Evolutionary conservation across 345 rosid genomes (phyloP).

Genomic region (Brassica napus): DNA sequence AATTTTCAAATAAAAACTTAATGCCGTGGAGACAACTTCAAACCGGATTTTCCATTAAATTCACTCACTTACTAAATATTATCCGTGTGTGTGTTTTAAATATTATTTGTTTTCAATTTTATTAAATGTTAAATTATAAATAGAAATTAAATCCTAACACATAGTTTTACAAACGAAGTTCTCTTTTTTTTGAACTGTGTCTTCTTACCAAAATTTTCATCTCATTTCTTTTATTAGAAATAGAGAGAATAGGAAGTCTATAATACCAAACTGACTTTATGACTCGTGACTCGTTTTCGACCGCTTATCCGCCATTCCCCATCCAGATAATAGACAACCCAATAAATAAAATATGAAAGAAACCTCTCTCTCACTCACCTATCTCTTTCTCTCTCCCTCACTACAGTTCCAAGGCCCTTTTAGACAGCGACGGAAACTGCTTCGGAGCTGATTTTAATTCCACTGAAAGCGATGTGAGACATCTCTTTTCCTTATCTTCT

Average conservation of each 20-base stretch:
- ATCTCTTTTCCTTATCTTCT: constrained; percentile 27
- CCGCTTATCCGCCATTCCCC: background rate
- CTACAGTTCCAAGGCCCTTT: background rate
- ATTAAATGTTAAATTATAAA: no score
- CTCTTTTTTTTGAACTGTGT: background rate
- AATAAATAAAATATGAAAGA: background rate
- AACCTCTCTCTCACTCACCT: background rate
- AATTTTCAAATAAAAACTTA: no score
- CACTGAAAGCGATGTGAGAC: constrained; percentile 21
- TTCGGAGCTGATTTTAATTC: background rate
- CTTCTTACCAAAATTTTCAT: background rate
- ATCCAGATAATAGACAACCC: background rate
- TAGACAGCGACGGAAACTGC: constrained; percentile 23
- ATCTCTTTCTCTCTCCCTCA: background rate
- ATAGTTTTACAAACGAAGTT: no score
- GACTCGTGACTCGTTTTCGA: background rate
- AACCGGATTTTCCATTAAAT: no score
- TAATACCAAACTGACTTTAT: background rate
- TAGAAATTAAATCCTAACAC: background rate
- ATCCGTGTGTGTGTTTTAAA: no score
- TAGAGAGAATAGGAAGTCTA: background rate
- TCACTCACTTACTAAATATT: no score
- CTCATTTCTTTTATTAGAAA: background rate
- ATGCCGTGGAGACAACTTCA: no score
- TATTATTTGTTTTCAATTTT: background rate